These are phyloP conservation scores for Penicillium sp. DNA, from an alignment of 2,329 filamentous ascomycete genomes.

Conservation along the genomic window DNA sequence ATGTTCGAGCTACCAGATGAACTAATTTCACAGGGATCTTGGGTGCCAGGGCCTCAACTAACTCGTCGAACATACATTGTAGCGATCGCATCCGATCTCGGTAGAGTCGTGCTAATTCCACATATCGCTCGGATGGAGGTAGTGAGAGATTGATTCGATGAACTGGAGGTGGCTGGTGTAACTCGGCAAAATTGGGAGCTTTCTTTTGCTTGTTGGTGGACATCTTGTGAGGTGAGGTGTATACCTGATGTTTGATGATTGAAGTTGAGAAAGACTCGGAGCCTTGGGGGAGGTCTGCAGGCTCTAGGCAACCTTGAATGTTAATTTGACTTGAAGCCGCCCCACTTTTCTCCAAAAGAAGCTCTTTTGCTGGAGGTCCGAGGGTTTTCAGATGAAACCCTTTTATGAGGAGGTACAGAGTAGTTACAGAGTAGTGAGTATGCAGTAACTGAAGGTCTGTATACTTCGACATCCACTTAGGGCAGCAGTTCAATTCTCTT, in stretches of 20 bases:
- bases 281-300: no score
- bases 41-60: constrained; percentile 44
- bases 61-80: constrained; percentile 55
- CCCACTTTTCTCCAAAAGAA: no score
- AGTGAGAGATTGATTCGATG: constrained; percentile 60
- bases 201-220: background rate
- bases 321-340: no score
- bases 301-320: no score
- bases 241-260: background rate
- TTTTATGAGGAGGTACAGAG: no score
- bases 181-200: background rate
- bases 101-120: constrained; percentile 53
- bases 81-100: constrained; percentile 50
- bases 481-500: no score
- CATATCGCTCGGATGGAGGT: constrained; percentile 58
- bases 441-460: no score
- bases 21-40: constrained; percentile 31
- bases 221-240: background rate
- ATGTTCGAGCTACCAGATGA: constrained; percentile 47
- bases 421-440: no score
- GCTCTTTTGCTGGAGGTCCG: no score
- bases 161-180: constrained; percentile 32
- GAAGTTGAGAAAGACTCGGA: no score
- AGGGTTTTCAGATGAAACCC: no score
- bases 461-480: no score